Conservation (phyloP, 163 green algal genomes). For the Trebouxiophyceae sp. region DNA sequence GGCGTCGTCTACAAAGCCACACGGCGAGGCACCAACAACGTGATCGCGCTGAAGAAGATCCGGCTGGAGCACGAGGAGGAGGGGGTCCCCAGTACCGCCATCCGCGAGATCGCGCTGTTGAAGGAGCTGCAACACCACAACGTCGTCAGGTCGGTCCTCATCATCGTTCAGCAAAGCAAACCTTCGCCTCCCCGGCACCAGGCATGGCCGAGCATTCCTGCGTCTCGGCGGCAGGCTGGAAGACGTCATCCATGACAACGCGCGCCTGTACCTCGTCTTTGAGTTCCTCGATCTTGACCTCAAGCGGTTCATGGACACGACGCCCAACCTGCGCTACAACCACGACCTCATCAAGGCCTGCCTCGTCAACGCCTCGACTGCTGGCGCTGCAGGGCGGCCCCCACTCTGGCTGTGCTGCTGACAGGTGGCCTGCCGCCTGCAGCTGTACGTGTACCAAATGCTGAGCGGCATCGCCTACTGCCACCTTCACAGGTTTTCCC, state of each 20-base stretch:
- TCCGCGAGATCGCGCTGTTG: slow-evolving; percentile 76
- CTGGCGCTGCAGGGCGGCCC: no score
- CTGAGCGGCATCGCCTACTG: slow-evolving; percentile 89
- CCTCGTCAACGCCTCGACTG: no score
- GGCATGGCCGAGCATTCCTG: no score
- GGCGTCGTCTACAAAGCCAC: slow-evolving; percentile 63
- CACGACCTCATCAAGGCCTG: slow-evolving; percentile 66
- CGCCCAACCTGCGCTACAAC: slow-evolving; percentile 43
- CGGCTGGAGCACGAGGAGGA: slow-evolving; percentile 86
- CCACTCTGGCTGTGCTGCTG: no score
- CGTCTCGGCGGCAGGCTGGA: slow-evolving; percentile 47
- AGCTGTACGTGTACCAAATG: slow-evolving; percentile 92
- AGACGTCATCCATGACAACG: slow-evolving; percentile 75
- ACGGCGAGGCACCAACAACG: slow-evolving; percentile 22
- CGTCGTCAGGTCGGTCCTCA: slow-evolving; percentile 46
- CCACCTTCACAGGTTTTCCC: slow-evolving; percentile 54
- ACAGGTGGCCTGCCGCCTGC: no score
- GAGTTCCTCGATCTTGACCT: slow-evolving; percentile 97
- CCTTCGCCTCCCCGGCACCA: no score
- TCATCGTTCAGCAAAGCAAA: not conserved
- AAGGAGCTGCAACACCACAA: slow-evolving; percentile 79
- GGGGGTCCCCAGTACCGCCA: slow-evolving; percentile 72
- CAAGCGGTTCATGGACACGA: slow-evolving; percentile 91
- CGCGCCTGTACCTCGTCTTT: slow-evolving; percentile 92
- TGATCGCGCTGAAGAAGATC: slow-evolving; percentile 67